Percentiles rank a stretch among this genome's conserved stretches.
Conservation (phyloP, 208 protist species). For the Trypanosoma lewisi region DNA sequence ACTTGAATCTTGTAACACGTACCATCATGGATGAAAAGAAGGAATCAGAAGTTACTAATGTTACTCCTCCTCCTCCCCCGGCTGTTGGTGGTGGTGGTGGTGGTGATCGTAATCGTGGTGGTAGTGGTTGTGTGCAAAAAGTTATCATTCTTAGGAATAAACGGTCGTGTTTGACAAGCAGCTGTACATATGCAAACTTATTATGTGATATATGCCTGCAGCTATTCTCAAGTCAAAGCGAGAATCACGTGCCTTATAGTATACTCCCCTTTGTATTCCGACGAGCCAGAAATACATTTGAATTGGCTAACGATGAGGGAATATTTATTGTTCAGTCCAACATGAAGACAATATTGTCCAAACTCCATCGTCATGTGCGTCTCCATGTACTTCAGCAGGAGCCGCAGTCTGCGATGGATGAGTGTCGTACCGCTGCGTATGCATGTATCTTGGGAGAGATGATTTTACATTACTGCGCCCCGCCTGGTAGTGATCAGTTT, state of each 20-base stretch:
- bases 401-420: slow-evolving; percentile 24
- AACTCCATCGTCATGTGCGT: slow-evolving; percentile 60
- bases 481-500: slow-evolving; percentile 47
- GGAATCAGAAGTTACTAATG: background rate
- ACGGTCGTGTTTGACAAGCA: slow-evolving; percentile 14
- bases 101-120: background rate
- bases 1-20: slow-evolving; percentile 52
- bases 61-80: too few species aligned
- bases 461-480: slow-evolving; percentile 36
- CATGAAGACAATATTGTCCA: slow-evolving; percentile 43
- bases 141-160: slow-evolving; percentile 13
- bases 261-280: slow-evolving; percentile 59
- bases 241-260: slow-evolving; percentile 47
- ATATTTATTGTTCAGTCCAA: slow-evolving; percentile 45
- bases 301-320: slow-evolving; percentile 41
- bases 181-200: slow-evolving; percentile 31
- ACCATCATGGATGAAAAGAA: slow-evolving; percentile 12
- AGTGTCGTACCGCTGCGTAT: slow-evolving; percentile 42
- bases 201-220: slow-evolving; percentile 31
- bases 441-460: slow-evolving; percentile 62
- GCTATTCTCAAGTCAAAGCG: slow-evolving; percentile 25
- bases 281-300: slow-evolving; percentile 59
- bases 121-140: background rate
- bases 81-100: background rate
- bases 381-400: slow-evolving; percentile 17